phyloP scores from a whole-genome alignment of 1,284 basidiomycete genomes.

The Cerioporus squamosus region DNA sequence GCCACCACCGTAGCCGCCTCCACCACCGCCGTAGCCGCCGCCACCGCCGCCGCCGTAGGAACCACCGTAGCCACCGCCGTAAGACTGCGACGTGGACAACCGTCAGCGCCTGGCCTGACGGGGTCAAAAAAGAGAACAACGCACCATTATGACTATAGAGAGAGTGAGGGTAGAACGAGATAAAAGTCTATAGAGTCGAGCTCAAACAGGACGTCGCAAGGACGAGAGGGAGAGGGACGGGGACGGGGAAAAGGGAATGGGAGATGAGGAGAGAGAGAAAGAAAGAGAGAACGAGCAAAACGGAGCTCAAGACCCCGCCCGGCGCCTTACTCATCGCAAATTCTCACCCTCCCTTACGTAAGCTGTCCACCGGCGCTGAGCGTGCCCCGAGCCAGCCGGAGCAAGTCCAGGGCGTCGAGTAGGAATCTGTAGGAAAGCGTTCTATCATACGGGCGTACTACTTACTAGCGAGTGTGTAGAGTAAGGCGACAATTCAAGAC shows the following conservation, averaged over 20 bases:
- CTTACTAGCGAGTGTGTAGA: no score
- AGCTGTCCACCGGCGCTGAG: background rate
- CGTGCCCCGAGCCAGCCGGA: background rate
- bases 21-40: slow-evolving; percentile 31
- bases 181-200: slow-evolving; percentile 13
- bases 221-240: slow-evolving; percentile 4
- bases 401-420: no score
- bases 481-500: no score
- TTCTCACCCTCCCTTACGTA: slow-evolving; percentile 16
- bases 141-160: slow-evolving; percentile 38
- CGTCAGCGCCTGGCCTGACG: background rate
- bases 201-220: slow-evolving; percentile 9
- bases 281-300: slow-evolving; percentile 1
- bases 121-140: slow-evolving; percentile 8
- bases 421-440: no score
- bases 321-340: slow-evolving; percentile 14
- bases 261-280: slow-evolving; percentile 1
- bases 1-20: slow-evolving; percentile 47
- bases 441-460: no score
- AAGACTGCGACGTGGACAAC: slow-evolving; percentile 29
- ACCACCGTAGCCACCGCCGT: slow-evolving; percentile 39
- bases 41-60: slow-evolving; percentile 33
- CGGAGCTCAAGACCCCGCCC: background rate
- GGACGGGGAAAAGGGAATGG: slow-evolving; percentile 11
- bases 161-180: slow-evolving; percentile 6